Percentiles rank a stretch among this genome's conserved stretches.
phyloP scores from a whole-genome alignment of 768 basidiomycete genomes.

The Boletus sensibilis region DNA sequence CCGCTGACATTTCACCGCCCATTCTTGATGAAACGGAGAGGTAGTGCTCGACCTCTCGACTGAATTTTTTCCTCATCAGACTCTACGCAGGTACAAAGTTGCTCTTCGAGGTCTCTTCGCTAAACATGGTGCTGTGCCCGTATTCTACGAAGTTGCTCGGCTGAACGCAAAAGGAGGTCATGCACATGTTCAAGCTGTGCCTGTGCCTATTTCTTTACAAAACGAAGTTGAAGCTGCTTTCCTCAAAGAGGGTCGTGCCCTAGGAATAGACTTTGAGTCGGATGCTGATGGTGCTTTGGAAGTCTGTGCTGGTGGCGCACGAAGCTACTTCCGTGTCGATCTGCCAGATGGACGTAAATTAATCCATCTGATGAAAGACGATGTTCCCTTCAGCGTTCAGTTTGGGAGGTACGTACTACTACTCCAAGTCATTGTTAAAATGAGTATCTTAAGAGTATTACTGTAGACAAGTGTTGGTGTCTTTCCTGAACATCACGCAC shows the following conservation, averaged over 20 bases:
- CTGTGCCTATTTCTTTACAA: constrained; percentile 64
- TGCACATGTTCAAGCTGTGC: constrained; percentile 87
- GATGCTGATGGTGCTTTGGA: constrained; percentile 65
- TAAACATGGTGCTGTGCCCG: constrained; percentile 62
- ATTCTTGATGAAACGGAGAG: constrained; percentile 80
- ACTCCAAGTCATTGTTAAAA: not conserved
- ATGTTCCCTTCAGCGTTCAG: constrained; percentile 82
- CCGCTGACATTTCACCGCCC: constrained; percentile 68
- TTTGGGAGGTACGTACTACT: constrained; percentile 74
- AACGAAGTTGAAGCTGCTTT: constrained; percentile 72
- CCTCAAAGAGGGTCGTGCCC: constrained; percentile 58
- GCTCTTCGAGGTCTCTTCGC: constrained; percentile 73
- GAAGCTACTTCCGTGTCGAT: constrained; percentile 88
- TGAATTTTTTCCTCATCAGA: not conserved
- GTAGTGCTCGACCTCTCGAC: constrained; percentile 37
- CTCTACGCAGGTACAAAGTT: constrained; percentile 63
- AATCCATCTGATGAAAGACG: constrained; percentile 80
- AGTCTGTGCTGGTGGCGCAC: constrained; percentile 46
- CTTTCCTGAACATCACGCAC: constrained; percentile 71
- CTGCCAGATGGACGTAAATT: constrained; percentile 82
- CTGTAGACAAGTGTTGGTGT: constrained; percentile 75
- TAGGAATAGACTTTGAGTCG: constrained; percentile 73
- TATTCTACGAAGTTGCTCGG: constrained; percentile 87
- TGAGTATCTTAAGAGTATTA: constrained; percentile 1
- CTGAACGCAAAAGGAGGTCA: constrained; percentile 86